Base-by-base conservation (phyloP, 2,329 filamentous ascomycete genomes). In the Colletotrichum abscissum region DNA sequence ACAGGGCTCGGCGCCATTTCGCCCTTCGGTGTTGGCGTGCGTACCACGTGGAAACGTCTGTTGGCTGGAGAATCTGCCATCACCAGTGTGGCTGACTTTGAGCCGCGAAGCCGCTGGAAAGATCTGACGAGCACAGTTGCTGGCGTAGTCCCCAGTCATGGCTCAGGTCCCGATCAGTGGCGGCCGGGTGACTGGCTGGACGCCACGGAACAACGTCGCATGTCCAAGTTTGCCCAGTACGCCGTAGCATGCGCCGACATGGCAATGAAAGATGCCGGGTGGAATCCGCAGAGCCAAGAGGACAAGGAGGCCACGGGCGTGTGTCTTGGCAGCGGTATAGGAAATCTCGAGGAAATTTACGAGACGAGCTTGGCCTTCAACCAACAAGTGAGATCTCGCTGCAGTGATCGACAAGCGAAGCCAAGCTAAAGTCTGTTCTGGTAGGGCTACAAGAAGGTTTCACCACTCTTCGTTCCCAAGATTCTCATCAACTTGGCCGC, bases 401-500 rank as follows among this genome's bases (percentile, higher is more conserved):
- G 68, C 69, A 72, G 74, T 73, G 69, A 76, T 59, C 65, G 62
- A 62, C 35, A 42, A 33, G 63, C 62, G 42, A 58, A 58, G 63
- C 58, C 54, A 59, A 69, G 67, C 73, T 76, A 68, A 77, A 69
- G 49, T 72, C 14, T 59, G 62, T 73, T 65, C 28, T 19, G 67
- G 30, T 58, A 97, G 94, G 96, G 96, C 75, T 97, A 98, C 82
- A 94, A 91, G 77, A 98, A 97, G 79, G 94, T 98, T 2, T 97
- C 95, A 42, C 97, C 97, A 1, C 85, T 98, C 4, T 98, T 99
- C 80, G 95, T 98, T 8, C 97, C 97, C 7, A 93, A 94, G 77
- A 91, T 98, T 8, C 88, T 99, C 63, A 98, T 97, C 84, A 99
- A 99, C 81, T 90, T 99, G 76, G 97, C 94, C 0, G 97, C 97